Evolutionary conservation across 1,284 basidiomycete species (phyloP).

Genomic region (Cutaneotrichosporon mucoides): DNA sequence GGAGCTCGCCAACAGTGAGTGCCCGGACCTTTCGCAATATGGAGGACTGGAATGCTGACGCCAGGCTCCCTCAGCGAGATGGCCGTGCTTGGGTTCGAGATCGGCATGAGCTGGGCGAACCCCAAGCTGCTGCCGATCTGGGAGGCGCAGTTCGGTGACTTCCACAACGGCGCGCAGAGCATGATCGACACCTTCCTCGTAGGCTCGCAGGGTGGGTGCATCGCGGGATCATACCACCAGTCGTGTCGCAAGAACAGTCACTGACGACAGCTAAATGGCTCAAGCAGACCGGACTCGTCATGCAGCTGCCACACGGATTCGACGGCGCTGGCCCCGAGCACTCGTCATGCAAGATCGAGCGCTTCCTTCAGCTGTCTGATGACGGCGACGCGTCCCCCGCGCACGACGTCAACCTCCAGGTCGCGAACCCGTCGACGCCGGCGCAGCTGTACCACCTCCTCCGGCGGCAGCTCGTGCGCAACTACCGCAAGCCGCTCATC

Average conservation of each 20-base stretch:
- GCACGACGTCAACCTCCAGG: conserved; percentile 68
- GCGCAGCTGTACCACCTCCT: conserved; percentile 87
- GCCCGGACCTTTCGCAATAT: no score
- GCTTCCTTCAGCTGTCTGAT: conserved; percentile 63
- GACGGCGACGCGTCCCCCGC: conserved; percentile 34
- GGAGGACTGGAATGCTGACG: no score
- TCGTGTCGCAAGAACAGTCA: no score
- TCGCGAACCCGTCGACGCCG: conserved; percentile 79
- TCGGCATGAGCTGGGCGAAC: conserved; percentile 79
- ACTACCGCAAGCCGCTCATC: conserved; percentile 78
- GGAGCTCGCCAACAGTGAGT: conserved; percentile 71
- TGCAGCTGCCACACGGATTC: conserved; percentile 78
- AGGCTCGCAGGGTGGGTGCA: conserved; percentile 66
- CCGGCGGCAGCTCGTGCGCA: conserved; percentile 72
- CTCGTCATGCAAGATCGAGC: conserved; percentile 75
- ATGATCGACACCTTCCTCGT: conserved; percentile 83
- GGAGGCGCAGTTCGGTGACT: conserved; percentile 87
- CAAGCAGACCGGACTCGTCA: conserved; percentile 80
- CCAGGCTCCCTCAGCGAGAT: conserved; percentile 68
- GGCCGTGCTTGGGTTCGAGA: conserved; percentile 79
- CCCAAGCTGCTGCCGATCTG: conserved; percentile 76
- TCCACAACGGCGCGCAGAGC: conserved; percentile 83
- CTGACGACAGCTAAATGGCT: conserved; percentile 74
- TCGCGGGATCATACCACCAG: conserved; percentile 3
- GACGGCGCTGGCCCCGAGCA: conserved; percentile 91